phyloP scores from a whole-genome alignment of 768 basidiomycete species.

The Rickenella mellea region DNA sequence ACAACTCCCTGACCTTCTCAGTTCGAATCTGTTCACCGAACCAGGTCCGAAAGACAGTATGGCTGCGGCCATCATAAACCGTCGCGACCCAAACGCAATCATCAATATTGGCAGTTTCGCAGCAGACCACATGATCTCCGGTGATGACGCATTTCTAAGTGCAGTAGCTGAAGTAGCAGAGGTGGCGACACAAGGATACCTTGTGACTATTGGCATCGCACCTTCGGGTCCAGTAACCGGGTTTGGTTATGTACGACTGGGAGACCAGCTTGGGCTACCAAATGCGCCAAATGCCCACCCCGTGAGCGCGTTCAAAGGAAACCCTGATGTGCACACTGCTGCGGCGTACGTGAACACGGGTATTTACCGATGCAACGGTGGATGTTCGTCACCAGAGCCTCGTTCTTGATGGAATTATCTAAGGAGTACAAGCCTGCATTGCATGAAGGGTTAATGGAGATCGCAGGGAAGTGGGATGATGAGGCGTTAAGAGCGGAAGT shows the following conservation, averaged over 20 bases:
- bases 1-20: slow-evolving; percentile 70
- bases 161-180: slow-evolving; percentile 81
- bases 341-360: slow-evolving; percentile 82
- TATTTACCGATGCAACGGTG: slow-evolving; percentile 86
- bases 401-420: slow-evolving; percentile 59
- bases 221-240: slow-evolving; percentile 85
- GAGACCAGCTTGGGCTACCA: slow-evolving; percentile 55
- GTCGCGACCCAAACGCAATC: slow-evolving; percentile 70
- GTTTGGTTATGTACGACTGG: slow-evolving; percentile 81
- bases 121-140: slow-evolving; percentile 90
- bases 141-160: slow-evolving; percentile 78
- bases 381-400: slow-evolving; percentile 84
- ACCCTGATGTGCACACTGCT: slow-evolving; percentile 81
- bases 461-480: slow-evolving; percentile 65
- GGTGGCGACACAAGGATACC: slow-evolving; percentile 67
- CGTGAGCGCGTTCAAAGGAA: slow-evolving; percentile 84
- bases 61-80: slow-evolving; percentile 72
- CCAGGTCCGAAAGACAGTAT: slow-evolving; percentile 88
- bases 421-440: slow-evolving; percentile 69
- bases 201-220: slow-evolving; percentile 86
- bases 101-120: slow-evolving; percentile 88
- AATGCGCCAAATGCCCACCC: slow-evolving; percentile 77
- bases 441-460: slow-evolving; percentile 52
- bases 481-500: slow-evolving; percentile 42
- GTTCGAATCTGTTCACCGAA: slow-evolving; percentile 68